A percentile compares a stretch with the other conserved stretches of the same genome.
Conservation (phyloP, 306 rosid genomes). For the Castanea mollissima region DNA sequence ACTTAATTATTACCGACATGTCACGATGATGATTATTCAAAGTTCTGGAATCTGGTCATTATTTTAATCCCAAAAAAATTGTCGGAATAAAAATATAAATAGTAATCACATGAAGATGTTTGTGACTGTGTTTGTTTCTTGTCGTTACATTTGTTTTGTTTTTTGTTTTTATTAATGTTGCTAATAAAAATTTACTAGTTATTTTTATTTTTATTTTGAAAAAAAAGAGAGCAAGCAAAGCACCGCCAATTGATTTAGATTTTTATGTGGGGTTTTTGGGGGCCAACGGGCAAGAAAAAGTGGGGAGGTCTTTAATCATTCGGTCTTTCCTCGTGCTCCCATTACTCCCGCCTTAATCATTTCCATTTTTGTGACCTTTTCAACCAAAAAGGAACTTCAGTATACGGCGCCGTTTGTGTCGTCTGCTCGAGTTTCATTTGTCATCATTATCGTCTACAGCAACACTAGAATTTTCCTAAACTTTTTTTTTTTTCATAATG, state of each 20-base stretch:
- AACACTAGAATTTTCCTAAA: too few relatives aligned
- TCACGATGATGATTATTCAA: constrained; percentile 46
- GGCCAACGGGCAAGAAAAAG: constrained; percentile 18
- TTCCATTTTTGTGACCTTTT: constrained; percentile 9
- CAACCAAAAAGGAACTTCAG: background rate
- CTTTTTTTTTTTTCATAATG: too few relatives aligned
- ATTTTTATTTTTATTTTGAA: background rate
- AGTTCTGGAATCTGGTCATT: constrained; percentile 42
- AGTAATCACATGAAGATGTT: background rate
- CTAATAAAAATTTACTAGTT: background rate
- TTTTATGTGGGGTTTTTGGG: background rate
- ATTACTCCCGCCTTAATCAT: constrained; percentile 37
- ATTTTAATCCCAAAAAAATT: constrained; percentile 18
- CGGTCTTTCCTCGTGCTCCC: constrained; percentile 10
- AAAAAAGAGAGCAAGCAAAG: too few relatives aligned
- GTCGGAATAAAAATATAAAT: constrained; percentile 10
- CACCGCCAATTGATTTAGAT: constrained; percentile 47
- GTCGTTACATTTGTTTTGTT: background rate
- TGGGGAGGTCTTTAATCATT: constrained; percentile 20
- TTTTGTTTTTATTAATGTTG: background rate
- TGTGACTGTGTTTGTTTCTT: constrained; percentile 24
- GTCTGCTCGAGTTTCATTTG: background rate
- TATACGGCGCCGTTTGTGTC: constrained; percentile 8
- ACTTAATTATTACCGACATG: constrained; percentile 70
- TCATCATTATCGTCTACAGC: background rate